These are phyloP conservation scores for Ophiocordyceps polyrhachis-furcata DNA, from an alignment of 2,329 filamentous ascomycete species.

Conservation along the genomic window DNA sequence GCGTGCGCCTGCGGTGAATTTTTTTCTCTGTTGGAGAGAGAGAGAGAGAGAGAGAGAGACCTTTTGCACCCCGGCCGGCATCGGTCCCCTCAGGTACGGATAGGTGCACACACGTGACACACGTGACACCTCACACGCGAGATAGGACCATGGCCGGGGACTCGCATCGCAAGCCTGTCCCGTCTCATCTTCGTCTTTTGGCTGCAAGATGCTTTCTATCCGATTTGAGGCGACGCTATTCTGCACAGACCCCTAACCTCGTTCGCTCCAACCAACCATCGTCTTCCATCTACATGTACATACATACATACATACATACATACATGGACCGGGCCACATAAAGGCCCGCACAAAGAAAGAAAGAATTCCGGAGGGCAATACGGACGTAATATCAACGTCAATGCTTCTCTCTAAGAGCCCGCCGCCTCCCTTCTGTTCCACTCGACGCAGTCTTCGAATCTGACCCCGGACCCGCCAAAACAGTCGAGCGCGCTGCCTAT, in stretches of 20 bases:
- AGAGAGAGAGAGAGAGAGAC: too few relatives aligned
- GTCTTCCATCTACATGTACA: not conserved
- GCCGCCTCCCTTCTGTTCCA: slow-evolving; percentile 50
- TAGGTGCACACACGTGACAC: not conserved
- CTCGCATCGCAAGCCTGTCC: not conserved
- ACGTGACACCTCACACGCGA: not conserved
- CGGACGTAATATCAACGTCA: not conserved
- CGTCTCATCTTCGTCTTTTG: not conserved
- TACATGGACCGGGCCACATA: not conserved
- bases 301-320: not conserved
- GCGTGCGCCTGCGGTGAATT: not conserved
- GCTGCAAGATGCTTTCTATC: not conserved
- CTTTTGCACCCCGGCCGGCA: too few relatives aligned
- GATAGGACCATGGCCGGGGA: not conserved
- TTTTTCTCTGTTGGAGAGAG: not conserved
- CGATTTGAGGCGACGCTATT: not conserved
- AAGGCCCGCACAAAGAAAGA: not conserved
- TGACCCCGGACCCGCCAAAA: slow-evolving; percentile 77
- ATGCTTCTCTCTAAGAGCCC: not conserved
- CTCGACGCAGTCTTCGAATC: slow-evolving; percentile 69
- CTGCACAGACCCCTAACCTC: not conserved
- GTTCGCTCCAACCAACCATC: not conserved
- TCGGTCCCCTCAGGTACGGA: too few relatives aligned
- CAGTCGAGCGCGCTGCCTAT: slow-evolving; percentile 94
- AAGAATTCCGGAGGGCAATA: not conserved